Evolutionary conservation across 306 rosid genomes (phyloP).

Genomic region (Cicer cuneatum): DNA sequence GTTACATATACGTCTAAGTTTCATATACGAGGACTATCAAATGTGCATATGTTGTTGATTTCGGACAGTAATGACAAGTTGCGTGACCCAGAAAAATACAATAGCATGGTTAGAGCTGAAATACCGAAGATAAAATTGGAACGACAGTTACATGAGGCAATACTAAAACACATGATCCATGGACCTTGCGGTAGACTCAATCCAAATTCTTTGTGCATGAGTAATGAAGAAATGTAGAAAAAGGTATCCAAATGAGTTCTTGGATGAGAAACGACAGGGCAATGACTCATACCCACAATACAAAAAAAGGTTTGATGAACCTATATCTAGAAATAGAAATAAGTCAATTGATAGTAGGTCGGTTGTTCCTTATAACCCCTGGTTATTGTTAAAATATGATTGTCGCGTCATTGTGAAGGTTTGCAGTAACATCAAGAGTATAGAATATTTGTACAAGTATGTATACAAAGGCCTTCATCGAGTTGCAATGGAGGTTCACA

Average conservation of each 20-base stretch:
- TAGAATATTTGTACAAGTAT: too few species aligned
- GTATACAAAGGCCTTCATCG: too few species aligned
- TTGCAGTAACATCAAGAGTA: too few species aligned
- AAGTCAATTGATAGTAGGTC: too few species aligned
- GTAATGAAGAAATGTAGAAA: background rate
- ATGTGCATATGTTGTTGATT: too few species aligned
- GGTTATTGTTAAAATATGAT: too few species aligned
- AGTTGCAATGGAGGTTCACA: too few species aligned
- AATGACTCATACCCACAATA: background rate
- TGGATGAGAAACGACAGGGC: background rate
- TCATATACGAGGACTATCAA: too few species aligned
- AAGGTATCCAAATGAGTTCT: background rate
- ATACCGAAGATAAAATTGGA: background rate
- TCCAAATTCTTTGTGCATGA: background rate
- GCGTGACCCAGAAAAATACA: background rate
- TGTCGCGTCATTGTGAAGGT: too few species aligned
- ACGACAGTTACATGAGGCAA: background rate
- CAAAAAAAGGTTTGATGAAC: background rate
- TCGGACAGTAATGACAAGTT: background rate
- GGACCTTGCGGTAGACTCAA: background rate
- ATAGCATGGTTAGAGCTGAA: background rate
- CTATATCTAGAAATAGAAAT: background rate
- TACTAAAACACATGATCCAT: background rate
- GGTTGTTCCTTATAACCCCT: too few species aligned
- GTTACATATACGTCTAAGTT: too few species aligned